These are phyloP conservation scores for Canavalia ensiformis DNA, from an alignment of 306 rosid genomes.

Conservation along the genomic window DNA sequence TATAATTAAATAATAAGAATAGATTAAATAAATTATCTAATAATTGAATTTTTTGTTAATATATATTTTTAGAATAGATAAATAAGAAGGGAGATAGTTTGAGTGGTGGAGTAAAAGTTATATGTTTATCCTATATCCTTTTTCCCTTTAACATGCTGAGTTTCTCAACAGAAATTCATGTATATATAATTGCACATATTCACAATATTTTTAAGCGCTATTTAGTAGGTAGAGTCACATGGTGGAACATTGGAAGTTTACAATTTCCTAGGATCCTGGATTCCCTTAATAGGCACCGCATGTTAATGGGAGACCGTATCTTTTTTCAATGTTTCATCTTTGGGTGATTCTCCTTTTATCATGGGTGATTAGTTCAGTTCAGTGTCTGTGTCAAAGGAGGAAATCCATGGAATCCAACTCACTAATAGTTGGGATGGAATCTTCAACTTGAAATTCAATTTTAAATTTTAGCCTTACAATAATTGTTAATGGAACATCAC, in stretches of 20 bases:
- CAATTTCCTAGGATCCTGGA: no score
- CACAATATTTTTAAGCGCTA: no score
- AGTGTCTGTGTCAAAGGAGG: neutral
- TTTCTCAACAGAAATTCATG: no score
- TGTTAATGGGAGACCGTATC: neutral
- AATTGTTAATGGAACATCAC: neutral
- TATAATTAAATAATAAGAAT: no score
- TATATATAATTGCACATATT: no score
- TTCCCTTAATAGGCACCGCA: neutral
- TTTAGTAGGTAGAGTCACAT: neutral
- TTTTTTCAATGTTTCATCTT: neutral
- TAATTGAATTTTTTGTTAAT: no score
- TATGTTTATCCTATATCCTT: no score
- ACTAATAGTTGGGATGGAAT: conserved; percentile 34
- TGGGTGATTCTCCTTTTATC: neutral
- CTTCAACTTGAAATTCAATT: neutral
- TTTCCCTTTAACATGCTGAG: no score
- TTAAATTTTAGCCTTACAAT: conserved; percentile 12
- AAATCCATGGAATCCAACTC: conserved; percentile 36
- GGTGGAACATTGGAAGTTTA: neutral
- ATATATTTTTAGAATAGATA: no score
- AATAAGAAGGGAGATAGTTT: no score
- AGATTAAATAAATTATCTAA: no score
- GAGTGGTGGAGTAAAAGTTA: no score
- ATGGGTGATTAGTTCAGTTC: neutral